Base-by-base conservation (phyloP, 2,329 filamentous ascomycete genomes). In the Teratosphaeriaceae sp. region DNA sequence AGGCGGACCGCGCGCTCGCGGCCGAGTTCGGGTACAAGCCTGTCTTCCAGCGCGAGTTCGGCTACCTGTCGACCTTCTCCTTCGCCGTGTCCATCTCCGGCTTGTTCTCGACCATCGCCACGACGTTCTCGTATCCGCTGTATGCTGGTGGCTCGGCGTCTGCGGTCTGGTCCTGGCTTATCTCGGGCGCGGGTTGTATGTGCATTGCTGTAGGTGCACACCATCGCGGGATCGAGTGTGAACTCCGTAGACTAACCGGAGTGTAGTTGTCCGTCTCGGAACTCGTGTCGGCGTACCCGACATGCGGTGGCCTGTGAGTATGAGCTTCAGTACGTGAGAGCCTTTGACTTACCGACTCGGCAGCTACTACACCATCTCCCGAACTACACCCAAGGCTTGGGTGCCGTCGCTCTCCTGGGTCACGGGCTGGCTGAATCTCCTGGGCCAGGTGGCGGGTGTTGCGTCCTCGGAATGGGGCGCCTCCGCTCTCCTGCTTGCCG, bases 31-130 rank as follows among this genome's bases (percentile, higher is more conserved):
- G 57, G 24, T 59, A 59, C 53, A 58, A 58, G 48, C 57, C 55
- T 2, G 75, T 78, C 42, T 77, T 78, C 63, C 75, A 76, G 59
- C 71, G 76, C 49, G 74, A 79, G 53, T 80, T 80, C 50, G 70
- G 70, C 43, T 76, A 75, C 43, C 63, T 75, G 12, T 77, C 76
- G 49, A 75, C 74, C 48, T 77, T 80, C 60, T 79, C 75, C 41
- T 80, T 79, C 53, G 76, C 76, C 39, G 72, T 79, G 52, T 45
- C 42, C 38, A 75, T 79, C 51, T 71, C 67, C 38, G 75, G 75
- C 33, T 65, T 78, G 16, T 78, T 76, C 53, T 68, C 74, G 22
- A 77, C 74, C 8, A 69, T 75, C 46, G 70, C 73, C 51, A 77
- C 75, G 3, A 79, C 76, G 22, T 75, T 76, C 53, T 65, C 64